Evolutionary conservation across 1,139 yeast species (phyloP), one percentile per base, ranked within the genome.

Genomic region (Diutina ranongensis): DNA sequence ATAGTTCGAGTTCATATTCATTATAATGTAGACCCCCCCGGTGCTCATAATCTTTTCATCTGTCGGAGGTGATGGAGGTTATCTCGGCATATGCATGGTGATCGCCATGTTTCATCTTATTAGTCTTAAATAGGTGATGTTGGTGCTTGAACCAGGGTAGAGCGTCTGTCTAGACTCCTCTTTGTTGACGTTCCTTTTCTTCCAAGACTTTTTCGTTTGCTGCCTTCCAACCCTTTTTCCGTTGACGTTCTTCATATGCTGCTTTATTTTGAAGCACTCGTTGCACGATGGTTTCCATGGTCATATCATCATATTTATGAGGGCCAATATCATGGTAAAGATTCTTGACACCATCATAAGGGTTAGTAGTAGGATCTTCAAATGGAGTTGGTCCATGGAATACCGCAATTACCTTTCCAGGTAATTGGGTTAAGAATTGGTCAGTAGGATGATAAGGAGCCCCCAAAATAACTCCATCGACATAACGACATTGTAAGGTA

Each of bases 401-500:
- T 8, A 81, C 80, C 33, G 63, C 65, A 3, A 54, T 52, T n/a
- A 79, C 71, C 2, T 59, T 54, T 7, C 71, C 68, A 44, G 72
- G 64, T 44, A 69, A 59, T 44, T 58, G 54, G 16, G 54, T 47
- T 41, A 80, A 57, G 51, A 71, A 80, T 4, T 57, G 53, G 9
- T 46, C 45, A 8, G 69, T 64, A 10, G 84, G 78, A 7, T 56
- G 54, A 55, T 69, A 76, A 3, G 94, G 94, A 1, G 86, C 85
- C 3, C 80, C 83, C 46, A 84, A 62, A 3, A 84, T 65, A 10
- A 87, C 71, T 0, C 83, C 87, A 57, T 88, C 95, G 27, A 89
- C 89, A 54, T 82, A 84, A 49, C 75, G 74, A 62, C 97, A 87
- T 61, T 89, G 96, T 54, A 92, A 66, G 9, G 87, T 92, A 61